Conservation (phyloP, 176 grass and related monocot species). For the Elaeis guineensis region DNA sequence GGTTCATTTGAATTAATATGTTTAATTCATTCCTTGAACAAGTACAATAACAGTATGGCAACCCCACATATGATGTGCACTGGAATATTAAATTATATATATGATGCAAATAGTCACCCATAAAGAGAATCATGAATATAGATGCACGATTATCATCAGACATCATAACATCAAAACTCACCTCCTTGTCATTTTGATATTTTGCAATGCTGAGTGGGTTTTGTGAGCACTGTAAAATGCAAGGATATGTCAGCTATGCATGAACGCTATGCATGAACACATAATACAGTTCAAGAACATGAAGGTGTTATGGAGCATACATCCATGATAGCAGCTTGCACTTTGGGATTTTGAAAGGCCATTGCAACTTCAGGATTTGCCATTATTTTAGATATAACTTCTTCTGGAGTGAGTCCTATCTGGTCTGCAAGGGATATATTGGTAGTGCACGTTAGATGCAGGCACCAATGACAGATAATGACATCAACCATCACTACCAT, state of each 20-base stretch:
- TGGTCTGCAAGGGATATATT: slow-evolving; percentile 41
- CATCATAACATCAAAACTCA: slow-evolving; percentile 20
- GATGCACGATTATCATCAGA: no score
- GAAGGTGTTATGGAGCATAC: slow-evolving; percentile 31
- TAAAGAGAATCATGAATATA: no score
- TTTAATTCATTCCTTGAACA: no score
- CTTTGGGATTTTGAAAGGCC: slow-evolving; percentile 95
- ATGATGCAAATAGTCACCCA: no score
- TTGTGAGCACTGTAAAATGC: slow-evolving; percentile 72
- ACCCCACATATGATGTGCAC: background rate
- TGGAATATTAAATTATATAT: background rate
- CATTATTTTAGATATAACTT: slow-evolving; percentile 97
- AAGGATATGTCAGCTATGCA: slow-evolving; percentile 25
- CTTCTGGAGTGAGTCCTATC: slow-evolving; percentile 92
- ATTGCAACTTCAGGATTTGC: slow-evolving; percentile 87
- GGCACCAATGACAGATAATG: background rate
- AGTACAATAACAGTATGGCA: no score
- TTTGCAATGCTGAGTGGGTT: slow-evolving; percentile 95
- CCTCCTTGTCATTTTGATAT: slow-evolving; percentile 98
- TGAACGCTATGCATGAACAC: background rate
- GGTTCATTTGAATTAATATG: no score
- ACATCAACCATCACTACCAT: no score
- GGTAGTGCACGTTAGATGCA: background rate
- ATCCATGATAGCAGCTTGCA: slow-evolving; percentile 98
- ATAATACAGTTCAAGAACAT: slow-evolving; percentile 15